Evolutionary conservation across 2,329 filamentous ascomycete species (phyloP).

Genomic region (Sclerotinia nivalis): DNA sequence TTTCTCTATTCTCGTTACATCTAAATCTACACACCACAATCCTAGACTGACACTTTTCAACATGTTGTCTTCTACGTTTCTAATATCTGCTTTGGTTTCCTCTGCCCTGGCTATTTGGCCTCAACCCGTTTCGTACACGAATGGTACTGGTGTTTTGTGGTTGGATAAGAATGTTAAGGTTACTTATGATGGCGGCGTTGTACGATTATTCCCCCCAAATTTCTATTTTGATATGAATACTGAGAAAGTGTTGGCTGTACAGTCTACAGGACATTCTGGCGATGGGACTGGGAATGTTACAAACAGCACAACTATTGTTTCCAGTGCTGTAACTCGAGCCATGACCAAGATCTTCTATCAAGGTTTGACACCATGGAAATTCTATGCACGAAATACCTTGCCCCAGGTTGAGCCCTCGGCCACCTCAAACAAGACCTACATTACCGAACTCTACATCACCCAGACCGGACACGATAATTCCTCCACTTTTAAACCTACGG

Average conservation of each 20-base stretch:
- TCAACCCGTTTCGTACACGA: slow-evolving; percentile 52
- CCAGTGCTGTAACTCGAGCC: slow-evolving; percentile 59
- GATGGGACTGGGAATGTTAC: slow-evolving; percentile 20
- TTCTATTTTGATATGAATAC: slow-evolving; percentile 30
- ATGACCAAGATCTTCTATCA: slow-evolving; percentile 64
- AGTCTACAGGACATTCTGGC: slow-evolving; percentile 25
- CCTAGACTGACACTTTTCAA: slow-evolving; percentile 12
- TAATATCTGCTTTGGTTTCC: slow-evolving; percentile 30
- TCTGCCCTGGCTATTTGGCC: slow-evolving; percentile 56
- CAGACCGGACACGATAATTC: slow-evolving; percentile 57
- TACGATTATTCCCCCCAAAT: slow-evolving; percentile 49
- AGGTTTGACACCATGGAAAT: slow-evolving; percentile 76
- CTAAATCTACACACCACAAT: not conserved
- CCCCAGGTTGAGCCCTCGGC: slow-evolving; percentile 63
- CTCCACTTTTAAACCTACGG: slow-evolving; percentile 59
- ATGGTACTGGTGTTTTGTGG: slow-evolving; percentile 55
- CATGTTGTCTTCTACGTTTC: slow-evolving; percentile 31
- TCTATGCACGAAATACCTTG: slow-evolving; percentile 60
- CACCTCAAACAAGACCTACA: slow-evolving; percentile 47
- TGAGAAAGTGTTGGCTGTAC: slow-evolving; percentile 33
- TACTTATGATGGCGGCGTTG: slow-evolving; percentile 59
- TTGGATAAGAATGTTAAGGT: slow-evolving; percentile 54
- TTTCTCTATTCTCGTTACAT: not conserved
- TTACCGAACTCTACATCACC: slow-evolving; percentile 62
- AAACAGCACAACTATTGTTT: slow-evolving; percentile 54